Evolutionary conservation across 2,329 filamentous ascomycete genomes (phyloP).

Genomic region (Talaromyces albobiverticillius): DNA sequence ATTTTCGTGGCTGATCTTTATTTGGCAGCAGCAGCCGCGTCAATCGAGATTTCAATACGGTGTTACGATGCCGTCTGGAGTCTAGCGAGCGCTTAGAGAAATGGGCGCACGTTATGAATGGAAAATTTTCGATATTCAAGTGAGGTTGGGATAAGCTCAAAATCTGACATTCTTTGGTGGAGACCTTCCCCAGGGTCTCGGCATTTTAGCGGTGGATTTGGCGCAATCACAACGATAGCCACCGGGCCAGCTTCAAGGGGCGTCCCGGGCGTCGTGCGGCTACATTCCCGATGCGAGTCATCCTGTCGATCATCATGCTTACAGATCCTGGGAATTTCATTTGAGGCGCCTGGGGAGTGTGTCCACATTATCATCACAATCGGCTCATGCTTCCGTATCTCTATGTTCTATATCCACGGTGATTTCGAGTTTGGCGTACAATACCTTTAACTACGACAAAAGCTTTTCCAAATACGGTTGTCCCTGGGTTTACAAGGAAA

Average conservation of each 20-base stretch:
- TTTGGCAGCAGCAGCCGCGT: background rate
- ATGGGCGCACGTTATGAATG: background rate
- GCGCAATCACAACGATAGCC: background rate
- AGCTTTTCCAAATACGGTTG: too few relatives aligned
- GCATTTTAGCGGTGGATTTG: background rate
- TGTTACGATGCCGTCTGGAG: background rate
- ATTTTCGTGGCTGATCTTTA: slow-evolving; percentile 26
- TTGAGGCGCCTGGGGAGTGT: too few relatives aligned
- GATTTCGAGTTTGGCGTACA: too few relatives aligned
- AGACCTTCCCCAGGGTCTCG: background rate
- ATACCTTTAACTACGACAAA: too few relatives aligned
- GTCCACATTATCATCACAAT: too few relatives aligned
- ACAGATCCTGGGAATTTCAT: too few relatives aligned
- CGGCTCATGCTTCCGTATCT: too few relatives aligned
- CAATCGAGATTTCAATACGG: background rate
- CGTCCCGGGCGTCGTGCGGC: background rate
- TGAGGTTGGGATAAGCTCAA: slow-evolving; percentile 13
- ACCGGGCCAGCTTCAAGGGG: background rate
- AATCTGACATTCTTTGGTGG: slow-evolving; percentile 3
- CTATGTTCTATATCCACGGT: too few relatives aligned
- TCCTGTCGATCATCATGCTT: background rate
- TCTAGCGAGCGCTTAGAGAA: too few relatives aligned
- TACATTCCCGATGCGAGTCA: background rate
- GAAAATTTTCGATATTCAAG: slow-evolving; percentile 4
- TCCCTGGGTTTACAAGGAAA: too few relatives aligned